Conservation (phyloP, 768 basidiomycete genomes). For the Rhizopogon vulgaris region DNA sequence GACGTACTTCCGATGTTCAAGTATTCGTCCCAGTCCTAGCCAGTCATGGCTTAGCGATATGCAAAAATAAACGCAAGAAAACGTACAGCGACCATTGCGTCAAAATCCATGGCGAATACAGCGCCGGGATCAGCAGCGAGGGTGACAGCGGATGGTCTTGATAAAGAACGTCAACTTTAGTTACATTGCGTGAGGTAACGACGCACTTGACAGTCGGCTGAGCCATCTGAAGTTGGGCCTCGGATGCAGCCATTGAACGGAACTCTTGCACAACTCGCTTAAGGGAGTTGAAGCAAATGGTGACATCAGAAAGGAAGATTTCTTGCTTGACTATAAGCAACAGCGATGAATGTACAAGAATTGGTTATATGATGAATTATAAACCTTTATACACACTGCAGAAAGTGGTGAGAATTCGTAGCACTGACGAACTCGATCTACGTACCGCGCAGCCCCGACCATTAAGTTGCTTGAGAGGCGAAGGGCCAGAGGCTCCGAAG, state of each 20-base stretch:
- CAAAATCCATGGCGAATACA: conserved; percentile 52
- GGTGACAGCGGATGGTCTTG: conserved; percentile 46
- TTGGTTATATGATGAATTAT: not conserved
- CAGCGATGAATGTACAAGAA: not conserved
- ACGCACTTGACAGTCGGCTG: conserved; percentile 60
- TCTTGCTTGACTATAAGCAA: conserved; percentile 68
- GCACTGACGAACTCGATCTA: not conserved
- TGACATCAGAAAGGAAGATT: conserved; percentile 75
- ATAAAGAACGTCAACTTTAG: not conserved
- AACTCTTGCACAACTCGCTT: conserved; percentile 75
- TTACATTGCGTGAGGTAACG: conserved; percentile 9
- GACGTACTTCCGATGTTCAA: conserved; percentile 41
- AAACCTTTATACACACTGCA: conserved; percentile 45
- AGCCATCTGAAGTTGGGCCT: conserved; percentile 62
- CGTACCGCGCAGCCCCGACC: conserved; percentile 84
- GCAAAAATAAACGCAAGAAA: not conserved
- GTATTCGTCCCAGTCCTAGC: conserved; percentile 60
- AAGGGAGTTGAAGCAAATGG: conserved; percentile 66
- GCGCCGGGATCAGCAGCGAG: conserved; percentile 45
- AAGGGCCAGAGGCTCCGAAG: conserved; percentile 81
- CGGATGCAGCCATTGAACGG: conserved; percentile 36
- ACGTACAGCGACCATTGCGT: conserved; percentile 57
- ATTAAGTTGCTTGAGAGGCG: conserved; percentile 84
- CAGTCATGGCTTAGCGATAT: not conserved
- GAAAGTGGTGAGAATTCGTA: conserved; percentile 1